A percentile compares a stretch with the other conserved stretches of the same genome.
phyloP scores from a whole-genome alignment of 768 basidiomycete genomes.

The Strobilomyces dryophilus region DNA sequence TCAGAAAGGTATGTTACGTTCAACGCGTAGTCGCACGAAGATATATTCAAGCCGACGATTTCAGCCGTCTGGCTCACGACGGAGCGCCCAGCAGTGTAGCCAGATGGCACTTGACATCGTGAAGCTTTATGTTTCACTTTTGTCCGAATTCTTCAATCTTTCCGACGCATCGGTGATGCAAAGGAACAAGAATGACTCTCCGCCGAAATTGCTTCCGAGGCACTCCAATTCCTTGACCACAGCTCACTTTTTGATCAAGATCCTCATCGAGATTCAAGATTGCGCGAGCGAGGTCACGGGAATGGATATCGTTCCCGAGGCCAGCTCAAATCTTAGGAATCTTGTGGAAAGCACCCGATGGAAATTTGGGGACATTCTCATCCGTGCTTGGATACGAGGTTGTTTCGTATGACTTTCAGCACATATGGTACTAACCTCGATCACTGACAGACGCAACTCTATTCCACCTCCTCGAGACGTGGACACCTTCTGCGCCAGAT shows the following conservation, averaged over 20 bases:
- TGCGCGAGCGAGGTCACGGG: constrained; percentile 73
- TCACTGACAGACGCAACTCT: constrained; percentile 66
- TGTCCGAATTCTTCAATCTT: constrained; percentile 83
- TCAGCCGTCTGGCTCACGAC: constrained; percentile 48
- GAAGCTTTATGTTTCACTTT: constrained; percentile 75
- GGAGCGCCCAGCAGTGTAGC: constrained; percentile 78
- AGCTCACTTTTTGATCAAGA: constrained; percentile 72
- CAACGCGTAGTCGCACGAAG: background rate
- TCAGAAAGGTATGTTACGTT: constrained; percentile 64
- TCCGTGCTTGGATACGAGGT: constrained; percentile 83
- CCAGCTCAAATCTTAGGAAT: constrained; percentile 58
- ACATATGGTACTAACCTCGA: constrained; percentile 1
- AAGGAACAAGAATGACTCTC: constrained; percentile 33
- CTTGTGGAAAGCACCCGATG: constrained; percentile 81
- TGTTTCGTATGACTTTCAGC: constrained; percentile 13
- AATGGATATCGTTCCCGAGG: constrained; percentile 81
- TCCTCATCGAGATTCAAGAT: constrained; percentile 84
- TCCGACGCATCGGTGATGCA: constrained; percentile 75
- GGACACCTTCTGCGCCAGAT: constrained; percentile 61
- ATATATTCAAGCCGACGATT: constrained; percentile 3
- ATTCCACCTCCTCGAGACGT: constrained; percentile 85
- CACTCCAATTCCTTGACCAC: constrained; percentile 82
- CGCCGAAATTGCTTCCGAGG: constrained; percentile 58
- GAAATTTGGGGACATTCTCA: constrained; percentile 82
- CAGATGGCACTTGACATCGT: constrained; percentile 87